Evolutionary conservation across 768 basidiomycete species (phyloP), one percentile per base, ranked within the genome.

Genomic region (Amanita rimosa): DNA sequence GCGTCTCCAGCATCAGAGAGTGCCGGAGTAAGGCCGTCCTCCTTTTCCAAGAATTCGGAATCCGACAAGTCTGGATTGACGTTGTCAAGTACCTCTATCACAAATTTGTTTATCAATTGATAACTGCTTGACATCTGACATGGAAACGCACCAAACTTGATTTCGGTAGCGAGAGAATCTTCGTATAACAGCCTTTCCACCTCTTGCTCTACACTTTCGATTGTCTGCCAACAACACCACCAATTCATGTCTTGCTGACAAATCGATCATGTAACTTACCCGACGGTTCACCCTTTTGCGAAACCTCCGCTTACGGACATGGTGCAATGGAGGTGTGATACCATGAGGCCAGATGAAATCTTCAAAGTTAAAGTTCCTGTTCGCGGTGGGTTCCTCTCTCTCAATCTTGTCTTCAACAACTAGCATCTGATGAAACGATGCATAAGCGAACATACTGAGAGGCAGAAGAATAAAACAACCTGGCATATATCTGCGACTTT

Each of bases 401-500:
- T 81, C 74, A 49, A 87, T 68, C 41, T 77, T 78, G 53, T 89
- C 73, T 52, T 84, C 89, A 19, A 96, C 81, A 2, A 96, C 81
- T 38, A 99, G 76, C 93, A 97, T 97, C 91, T 96, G 50, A 50
- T 26, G 14, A 44, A 33, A 53, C 16, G 22, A 26, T 8, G 10
- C 29, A 26, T 19, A 37, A 49, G 31, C 47, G 22, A 52, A 21
- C 58, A 52, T 63, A 50, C 35, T 33, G 27, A 49, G 44, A 40
- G 41, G 33, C 34, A 44, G 19, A 33, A 43, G 40, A 42, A 17
- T 44, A 50, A 54, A 57, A 14, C 57, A 57, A 92, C 91, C 79
- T 96, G 94, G 68, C 89, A 95, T 67, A 99, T 95, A 62, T 99
- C 96, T 34, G 93, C 94, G 5, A 94, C 89, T 65, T 99, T 99